Evolutionary conservation across 2,329 filamentous ascomycete species (phyloP).

Genomic region (Colletotrichum eremochloae): DNA sequence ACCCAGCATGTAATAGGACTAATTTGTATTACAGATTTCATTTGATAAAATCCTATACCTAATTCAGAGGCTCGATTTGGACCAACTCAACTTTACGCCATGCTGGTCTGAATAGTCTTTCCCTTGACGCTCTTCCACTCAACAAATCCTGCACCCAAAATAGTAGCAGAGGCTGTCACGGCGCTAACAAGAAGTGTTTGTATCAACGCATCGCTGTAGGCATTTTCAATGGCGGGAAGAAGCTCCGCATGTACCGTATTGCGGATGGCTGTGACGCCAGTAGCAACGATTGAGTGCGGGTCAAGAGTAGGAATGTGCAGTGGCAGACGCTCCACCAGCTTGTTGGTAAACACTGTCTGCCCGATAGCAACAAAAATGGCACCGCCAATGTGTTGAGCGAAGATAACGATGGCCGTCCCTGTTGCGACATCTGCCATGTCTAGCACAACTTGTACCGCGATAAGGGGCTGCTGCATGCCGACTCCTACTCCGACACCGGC

Average conservation of each 20-base stretch:
- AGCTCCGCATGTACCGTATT: constrained; percentile 47
- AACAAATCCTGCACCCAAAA: constrained; percentile 58
- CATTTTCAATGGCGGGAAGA: constrained; percentile 52
- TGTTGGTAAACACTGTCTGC: constrained; percentile 65
- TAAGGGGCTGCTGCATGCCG: constrained; percentile 59
- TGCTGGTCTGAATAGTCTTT: constrained; percentile 56
- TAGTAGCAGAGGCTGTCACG: constrained; percentile 59
- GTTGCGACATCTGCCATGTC: constrained; percentile 58
- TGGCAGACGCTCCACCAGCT: constrained; percentile 55
- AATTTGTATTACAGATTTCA: not conserved
- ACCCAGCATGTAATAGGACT: not conserved
- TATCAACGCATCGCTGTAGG: constrained; percentile 61
- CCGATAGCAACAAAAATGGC: constrained; percentile 65
- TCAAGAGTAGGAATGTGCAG: constrained; percentile 53
- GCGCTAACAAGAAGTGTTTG: constrained; percentile 59
- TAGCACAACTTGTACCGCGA: constrained; percentile 62
- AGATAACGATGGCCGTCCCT: constrained; percentile 62
- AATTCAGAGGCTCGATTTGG: not conserved
- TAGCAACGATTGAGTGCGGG: constrained; percentile 48
- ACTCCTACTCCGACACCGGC: constrained; percentile 59
- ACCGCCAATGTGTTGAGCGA: constrained; percentile 58
- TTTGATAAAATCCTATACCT: not conserved
- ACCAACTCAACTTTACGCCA: constrained; percentile 6
- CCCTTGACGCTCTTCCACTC: constrained; percentile 71
- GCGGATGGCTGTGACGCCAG: constrained; percentile 56